phyloP scores from a whole-genome alignment of 768 basidiomycete genomes.

The Boletus patriciae region DNA sequence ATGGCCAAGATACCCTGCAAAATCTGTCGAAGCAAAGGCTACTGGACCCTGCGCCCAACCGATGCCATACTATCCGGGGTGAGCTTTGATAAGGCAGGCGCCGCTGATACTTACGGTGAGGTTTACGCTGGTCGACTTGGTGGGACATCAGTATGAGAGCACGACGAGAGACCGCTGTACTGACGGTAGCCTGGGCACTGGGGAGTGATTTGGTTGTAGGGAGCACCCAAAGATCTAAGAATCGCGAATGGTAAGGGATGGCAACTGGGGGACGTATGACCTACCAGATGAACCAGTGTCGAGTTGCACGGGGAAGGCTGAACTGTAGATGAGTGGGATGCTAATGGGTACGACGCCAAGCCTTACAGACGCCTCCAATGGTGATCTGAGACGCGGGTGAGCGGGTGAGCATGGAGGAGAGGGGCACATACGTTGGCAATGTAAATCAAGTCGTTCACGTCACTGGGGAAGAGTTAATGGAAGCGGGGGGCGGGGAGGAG shows the following conservation, averaged over 20 bases:
- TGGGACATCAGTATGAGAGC: conserved; percentile 5
- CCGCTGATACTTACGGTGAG: conserved; percentile 48
- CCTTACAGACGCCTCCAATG: conserved; percentile 59
- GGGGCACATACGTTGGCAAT: conserved; percentile 57
- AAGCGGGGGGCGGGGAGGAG: neutral
- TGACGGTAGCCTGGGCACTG: conserved; percentile 48
- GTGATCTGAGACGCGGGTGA: conserved; percentile 50
- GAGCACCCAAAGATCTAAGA: conserved; percentile 69
- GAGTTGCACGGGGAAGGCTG: conserved; percentile 73
- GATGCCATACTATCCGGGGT: conserved; percentile 62
- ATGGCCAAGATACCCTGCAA: conserved; percentile 58
- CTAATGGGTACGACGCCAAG: neutral
- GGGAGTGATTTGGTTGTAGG: conserved; percentile 49
- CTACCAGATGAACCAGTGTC: conserved; percentile 70
- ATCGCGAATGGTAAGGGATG: neutral
- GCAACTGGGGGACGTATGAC: neutral
- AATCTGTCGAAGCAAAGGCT: conserved; percentile 59
- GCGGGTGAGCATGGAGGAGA: neutral
- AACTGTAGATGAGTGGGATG: neutral
- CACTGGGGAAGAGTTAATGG: conserved; percentile 40
- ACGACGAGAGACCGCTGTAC: conserved; percentile 7
- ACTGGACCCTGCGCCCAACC: conserved; percentile 75
- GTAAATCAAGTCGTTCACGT: conserved; percentile 76
- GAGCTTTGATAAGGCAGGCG: neutral
- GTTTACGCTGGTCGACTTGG: conserved; percentile 51